phyloP scores from a whole-genome alignment of 2,329 filamentous ascomycete species.

The Botrytis byssoidea region DNA sequence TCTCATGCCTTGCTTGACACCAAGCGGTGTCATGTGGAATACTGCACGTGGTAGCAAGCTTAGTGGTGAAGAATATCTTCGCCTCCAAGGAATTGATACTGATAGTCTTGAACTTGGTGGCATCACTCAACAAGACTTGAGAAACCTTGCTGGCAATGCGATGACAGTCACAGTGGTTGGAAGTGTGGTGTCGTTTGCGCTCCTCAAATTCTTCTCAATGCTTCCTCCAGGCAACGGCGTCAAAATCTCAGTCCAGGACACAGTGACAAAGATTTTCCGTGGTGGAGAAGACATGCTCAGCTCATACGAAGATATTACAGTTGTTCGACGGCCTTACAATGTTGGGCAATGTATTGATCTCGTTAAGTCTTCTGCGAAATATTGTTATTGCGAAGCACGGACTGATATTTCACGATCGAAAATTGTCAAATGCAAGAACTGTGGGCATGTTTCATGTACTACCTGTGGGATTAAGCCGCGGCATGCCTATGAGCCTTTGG shows the following conservation, averaged over 20 bases:
- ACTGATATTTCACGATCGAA: conserved; percentile 40
- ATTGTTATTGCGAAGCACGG: conserved; percentile 59
- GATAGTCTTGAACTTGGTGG: conserved; percentile 61
- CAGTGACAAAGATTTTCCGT: not conserved
- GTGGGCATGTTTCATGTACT: conserved; percentile 54
- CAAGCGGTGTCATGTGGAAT: conserved; percentile 59
- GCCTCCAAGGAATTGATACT: conserved; percentile 67
- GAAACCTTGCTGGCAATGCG: conserved; percentile 74
- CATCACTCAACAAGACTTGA: conserved; percentile 60
- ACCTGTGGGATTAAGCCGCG: conserved; percentile 54
- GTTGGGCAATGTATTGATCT: conserved; percentile 24
- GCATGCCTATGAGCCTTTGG: conserved; percentile 40
- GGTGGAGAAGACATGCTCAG: not conserved
- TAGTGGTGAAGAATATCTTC: conserved; percentile 60
- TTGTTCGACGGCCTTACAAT: conserved; percentile 23
- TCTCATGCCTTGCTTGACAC: conserved; percentile 66
- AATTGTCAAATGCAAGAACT: conserved; percentile 51
- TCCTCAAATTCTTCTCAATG: conserved; percentile 23
- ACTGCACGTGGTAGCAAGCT: conserved; percentile 60
- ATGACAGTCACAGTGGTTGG: conserved; percentile 75
- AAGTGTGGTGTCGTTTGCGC: conserved; percentile 57
- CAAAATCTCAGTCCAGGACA: conserved; percentile 9
- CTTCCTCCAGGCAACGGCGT: conserved; percentile 15
- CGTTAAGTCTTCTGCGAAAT: conserved; percentile 41
- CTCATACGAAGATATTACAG: not conserved